Evolutionary conservation across 2,329 filamentous ascomycete genomes (phyloP).

Genomic region (Colletotrichum liriopes): DNA sequence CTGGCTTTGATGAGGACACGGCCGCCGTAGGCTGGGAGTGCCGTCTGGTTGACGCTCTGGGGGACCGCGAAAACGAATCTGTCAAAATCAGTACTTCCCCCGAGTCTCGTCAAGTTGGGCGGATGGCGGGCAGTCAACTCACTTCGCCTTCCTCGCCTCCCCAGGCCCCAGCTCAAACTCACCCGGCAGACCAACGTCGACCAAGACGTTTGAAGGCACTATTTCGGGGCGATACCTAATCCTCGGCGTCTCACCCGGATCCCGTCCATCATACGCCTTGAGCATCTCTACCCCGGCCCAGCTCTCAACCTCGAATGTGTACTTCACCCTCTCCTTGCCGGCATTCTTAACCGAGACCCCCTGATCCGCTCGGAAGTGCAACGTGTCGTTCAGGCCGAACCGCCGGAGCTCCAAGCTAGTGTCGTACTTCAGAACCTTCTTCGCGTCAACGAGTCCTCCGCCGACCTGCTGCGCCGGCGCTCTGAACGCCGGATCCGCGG

Average conservation of each 20-base stretch:
- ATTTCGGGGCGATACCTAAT: conserved; percentile 44
- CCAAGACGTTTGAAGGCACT: conserved; percentile 41
- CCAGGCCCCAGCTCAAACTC: conserved; percentile 36
- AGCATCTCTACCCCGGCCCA: conserved; percentile 45
- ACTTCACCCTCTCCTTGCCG: conserved; percentile 18
- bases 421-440: conserved; percentile 53
- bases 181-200: conserved; percentile 38
- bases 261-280: conserved; percentile 35
- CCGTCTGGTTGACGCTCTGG: conserved; percentile 47
- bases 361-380: conserved; percentile 50
- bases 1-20: conserved; percentile 51
- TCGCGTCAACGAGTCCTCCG: conserved; percentile 57
- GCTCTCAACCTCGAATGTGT: conserved; percentile 36
- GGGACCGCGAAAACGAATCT: conserved; percentile 48
- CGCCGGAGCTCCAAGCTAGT: conserved; percentile 53
- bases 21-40: conserved; percentile 53
- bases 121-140: background rate
- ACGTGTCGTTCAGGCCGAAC: conserved; percentile 60
- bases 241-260: conserved; percentile 32
- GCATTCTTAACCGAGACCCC: conserved; percentile 9
- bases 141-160: conserved; percentile 30
- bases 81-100: background rate
- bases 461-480: conserved; percentile 58
- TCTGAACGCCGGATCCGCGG: conserved; percentile 32
- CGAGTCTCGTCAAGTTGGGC: no score